Base-by-base conservation (phyloP, 1,284 basidiomycete genomes). In the Tylopilus sp. region DNA sequence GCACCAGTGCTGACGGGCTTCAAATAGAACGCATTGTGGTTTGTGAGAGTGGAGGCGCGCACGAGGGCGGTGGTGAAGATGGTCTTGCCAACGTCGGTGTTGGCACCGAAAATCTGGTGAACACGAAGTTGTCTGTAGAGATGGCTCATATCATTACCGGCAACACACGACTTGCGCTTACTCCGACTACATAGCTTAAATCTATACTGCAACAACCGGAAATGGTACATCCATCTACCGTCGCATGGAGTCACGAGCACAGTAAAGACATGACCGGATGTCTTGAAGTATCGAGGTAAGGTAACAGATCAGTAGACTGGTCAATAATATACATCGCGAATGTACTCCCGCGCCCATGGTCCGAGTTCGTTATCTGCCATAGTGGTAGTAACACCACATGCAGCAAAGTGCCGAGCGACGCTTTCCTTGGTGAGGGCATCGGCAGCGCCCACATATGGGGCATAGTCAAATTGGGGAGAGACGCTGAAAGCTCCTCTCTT, bases 31-130 rank as follows among this genome's bases (percentile, higher is more conserved):
- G 89, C 85, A 33, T 66, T 62, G 15, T 72, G 74, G 36, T 73
- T 69, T 26, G 62, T 69, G 0, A 69, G 63, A 1, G 83, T 83
- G 20, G 89, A 89, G 0, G 90, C 84, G 30, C 88, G 77, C 39
- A 84, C 80, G 29, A 97, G 80, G 2, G 90, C 91, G 3, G 92
- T 82, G 0, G 90, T 88, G 48, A 96, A 74, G 53, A 96, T 76
- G 0, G 93, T 95, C 73, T 97, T 96, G 26, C 94, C 94, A 40
- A 96, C 91, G 68, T 91, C 84, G 2, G 92, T 94, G 68, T 91
- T 92, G 5, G 90, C 88, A 43, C 94, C 94, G 64, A 95, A 94
- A 47, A 97, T 74, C 66, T 94, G 90, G 68, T 93, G 90, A 31
- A 93, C 73, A 18, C 91, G 82, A 38, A 95, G 77, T 63, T 92